Conservation (phyloP, 2,329 filamentous ascomycete species). For the Fusarium sp. region DNA sequence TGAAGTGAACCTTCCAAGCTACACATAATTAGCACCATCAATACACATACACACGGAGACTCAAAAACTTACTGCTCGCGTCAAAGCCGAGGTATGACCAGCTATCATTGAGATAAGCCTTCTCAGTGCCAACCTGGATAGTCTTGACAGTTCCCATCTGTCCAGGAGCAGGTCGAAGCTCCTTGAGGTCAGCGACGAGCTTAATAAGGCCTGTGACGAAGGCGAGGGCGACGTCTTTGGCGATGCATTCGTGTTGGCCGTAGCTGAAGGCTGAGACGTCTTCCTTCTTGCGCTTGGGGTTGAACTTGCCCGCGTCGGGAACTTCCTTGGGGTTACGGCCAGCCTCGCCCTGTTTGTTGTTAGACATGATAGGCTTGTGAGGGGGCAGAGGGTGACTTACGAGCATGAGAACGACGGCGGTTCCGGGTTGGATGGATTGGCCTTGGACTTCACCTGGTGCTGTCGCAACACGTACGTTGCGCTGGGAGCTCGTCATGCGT, state of each 20-base stretch:
- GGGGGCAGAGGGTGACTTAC: constrained; percentile 42
- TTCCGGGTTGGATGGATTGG: constrained; percentile 50
- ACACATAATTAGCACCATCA: constrained; percentile 25
- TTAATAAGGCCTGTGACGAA: constrained; percentile 54
- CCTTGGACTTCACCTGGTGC: constrained; percentile 48
- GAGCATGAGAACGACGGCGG: constrained; percentile 51
- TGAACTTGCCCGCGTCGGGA: constrained; percentile 50
- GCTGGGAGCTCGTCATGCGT: constrained; percentile 51
- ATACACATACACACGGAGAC: fast-evolving
- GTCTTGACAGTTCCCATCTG: constrained; percentile 56
- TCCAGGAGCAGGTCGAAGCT: constrained; percentile 55
- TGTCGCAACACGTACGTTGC: constrained; percentile 49
- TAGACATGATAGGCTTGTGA: background rate
- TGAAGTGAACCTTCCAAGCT: constrained; percentile 50
- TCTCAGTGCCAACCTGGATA: constrained; percentile 50
- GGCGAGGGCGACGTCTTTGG: constrained; percentile 50
- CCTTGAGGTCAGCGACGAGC: constrained; percentile 52
- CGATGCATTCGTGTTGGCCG: constrained; percentile 57
- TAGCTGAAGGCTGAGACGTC: constrained; percentile 55
- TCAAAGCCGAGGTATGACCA: constrained; percentile 57
- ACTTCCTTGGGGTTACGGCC: constrained; percentile 51
- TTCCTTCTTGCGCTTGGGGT: constrained; percentile 50
- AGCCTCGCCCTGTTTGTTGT: constrained; percentile 46
- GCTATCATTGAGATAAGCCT: constrained; percentile 56
- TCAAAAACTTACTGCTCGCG: constrained; percentile 52